Evolutionary conservation across 78 protist species (phyloP).

Genomic region (Dictyostelium brefeldianum): DNA sequence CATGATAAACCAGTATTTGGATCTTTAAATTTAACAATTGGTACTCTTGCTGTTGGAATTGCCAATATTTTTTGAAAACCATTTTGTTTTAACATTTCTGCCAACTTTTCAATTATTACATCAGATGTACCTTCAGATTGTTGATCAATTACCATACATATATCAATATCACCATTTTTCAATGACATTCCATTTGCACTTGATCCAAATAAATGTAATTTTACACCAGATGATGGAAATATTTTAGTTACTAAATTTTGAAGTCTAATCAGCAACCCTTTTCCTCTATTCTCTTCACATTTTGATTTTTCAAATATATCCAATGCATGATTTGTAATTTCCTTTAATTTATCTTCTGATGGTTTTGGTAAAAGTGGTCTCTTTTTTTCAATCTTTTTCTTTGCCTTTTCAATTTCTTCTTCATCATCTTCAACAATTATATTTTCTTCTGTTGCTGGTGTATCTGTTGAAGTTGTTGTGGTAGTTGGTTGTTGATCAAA

Average conservation of each 20-base stretch:
- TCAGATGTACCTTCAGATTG: slow-evolving; percentile 51
- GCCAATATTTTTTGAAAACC: slow-evolving; percentile 47
- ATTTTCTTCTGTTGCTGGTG: not conserved
- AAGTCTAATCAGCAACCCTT: slow-evolving; percentile 18
- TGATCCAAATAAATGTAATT: slow-evolving; percentile 83
- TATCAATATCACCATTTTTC: slow-evolving; percentile 80
- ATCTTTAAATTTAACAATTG: slow-evolving; percentile 81
- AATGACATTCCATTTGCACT: slow-evolving; percentile 81
- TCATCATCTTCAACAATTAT: not conserved
- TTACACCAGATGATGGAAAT: slow-evolving; percentile 61
- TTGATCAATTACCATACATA: slow-evolving; percentile 70
- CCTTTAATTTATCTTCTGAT: slow-evolving; percentile 22
- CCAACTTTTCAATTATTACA: slow-evolving; percentile 46
- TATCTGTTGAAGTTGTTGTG: not conserved
- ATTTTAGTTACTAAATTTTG: slow-evolving; percentile 59
- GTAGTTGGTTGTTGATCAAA: not conserved
- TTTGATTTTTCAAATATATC: slow-evolving; percentile 77
- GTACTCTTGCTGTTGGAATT: slow-evolving; percentile 86
- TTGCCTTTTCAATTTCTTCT: slow-evolving; percentile 44
- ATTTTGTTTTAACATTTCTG: slow-evolving; percentile 42
- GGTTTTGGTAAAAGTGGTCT: slow-evolving; percentile 65
- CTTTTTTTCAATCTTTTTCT: slow-evolving; percentile 51
- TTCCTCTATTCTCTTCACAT: slow-evolving; percentile 74
- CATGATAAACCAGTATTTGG: slow-evolving; percentile 58
- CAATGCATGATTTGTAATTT: slow-evolving; percentile 47